Evolutionary conservation across 129 eudicot species (phyloP).

Genomic region (Arctium minus): DNA sequence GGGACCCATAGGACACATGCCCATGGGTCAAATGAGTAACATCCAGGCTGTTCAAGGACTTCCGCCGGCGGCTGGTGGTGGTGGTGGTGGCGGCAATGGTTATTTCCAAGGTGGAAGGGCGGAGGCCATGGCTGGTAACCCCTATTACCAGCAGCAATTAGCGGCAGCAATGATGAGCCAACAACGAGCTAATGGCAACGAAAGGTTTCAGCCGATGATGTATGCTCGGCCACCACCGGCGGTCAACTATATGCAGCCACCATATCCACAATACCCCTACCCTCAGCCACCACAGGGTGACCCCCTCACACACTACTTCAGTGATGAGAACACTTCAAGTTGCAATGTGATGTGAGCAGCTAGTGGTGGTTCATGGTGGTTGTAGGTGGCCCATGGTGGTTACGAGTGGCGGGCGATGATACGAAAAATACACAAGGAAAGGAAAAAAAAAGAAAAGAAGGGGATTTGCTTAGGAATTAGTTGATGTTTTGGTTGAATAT

Average conservation of each 20-base stretch:
- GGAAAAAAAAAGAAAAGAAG: too few relatives aligned
- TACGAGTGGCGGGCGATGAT: too few relatives aligned
- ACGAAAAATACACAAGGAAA: too few relatives aligned
- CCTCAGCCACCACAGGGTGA: constrained; percentile 60
- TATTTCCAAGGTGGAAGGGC: too few relatives aligned
- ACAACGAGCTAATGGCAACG: constrained; percentile 54
- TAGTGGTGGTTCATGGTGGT: constrained; percentile 2
- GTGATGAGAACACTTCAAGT: constrained; percentile 85
- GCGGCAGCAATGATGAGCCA: constrained; percentile 81
- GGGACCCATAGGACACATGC: constrained; percentile 41
- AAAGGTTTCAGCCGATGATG: constrained; percentile 93
- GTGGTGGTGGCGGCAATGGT: not conserved
- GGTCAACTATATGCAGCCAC: constrained; percentile 78
- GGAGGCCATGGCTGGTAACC: constrained; percentile 60
- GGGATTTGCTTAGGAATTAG: too few relatives aligned
- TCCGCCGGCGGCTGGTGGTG: constrained; percentile 33
- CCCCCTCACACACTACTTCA: constrained; percentile 54
- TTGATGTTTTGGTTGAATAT: too few relatives aligned
- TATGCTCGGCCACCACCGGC: constrained; percentile 91
- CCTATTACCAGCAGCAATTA: constrained; percentile 62
- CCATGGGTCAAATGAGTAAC: constrained; percentile 42
- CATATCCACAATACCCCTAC: constrained; percentile 43
- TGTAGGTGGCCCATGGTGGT: not conserved
- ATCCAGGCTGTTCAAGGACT: constrained; percentile 74
- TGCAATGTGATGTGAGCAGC: constrained; percentile 69